These are phyloP conservation scores for Alternaria incomplexa DNA, from an alignment of 2,329 filamentous ascomycete genomes.

Conservation along the genomic window DNA sequence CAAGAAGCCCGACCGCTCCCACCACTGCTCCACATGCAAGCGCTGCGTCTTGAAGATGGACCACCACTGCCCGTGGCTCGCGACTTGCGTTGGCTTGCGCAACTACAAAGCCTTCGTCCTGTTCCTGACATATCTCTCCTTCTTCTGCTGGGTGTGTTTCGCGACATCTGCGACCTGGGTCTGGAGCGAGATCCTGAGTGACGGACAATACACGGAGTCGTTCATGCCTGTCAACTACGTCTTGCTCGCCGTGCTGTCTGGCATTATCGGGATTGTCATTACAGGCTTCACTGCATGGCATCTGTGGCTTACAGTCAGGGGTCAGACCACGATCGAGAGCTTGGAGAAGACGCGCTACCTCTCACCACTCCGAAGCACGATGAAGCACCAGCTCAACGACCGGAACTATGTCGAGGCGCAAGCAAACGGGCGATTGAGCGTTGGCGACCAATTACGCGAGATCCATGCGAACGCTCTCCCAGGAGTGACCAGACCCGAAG, in stretches of 20 bases:
- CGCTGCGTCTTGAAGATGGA: slow-evolving; percentile 99
- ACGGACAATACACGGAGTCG: slow-evolving; percentile 73
- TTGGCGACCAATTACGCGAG: slow-evolving; percentile 76
- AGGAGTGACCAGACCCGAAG: slow-evolving; percentile 79
- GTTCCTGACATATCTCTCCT: slow-evolving; percentile 85
- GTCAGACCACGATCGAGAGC: slow-evolving; percentile 94
- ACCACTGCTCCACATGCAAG: slow-evolving; percentile 95
- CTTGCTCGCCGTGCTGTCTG: slow-evolving; percentile 81
- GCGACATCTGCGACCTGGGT: slow-evolving; percentile 80
- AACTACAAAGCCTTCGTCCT: slow-evolving; percentile 97
- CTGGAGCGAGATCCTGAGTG: slow-evolving; percentile 78
- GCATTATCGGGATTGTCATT: slow-evolving; percentile 89
- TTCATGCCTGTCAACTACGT: slow-evolving; percentile 91
- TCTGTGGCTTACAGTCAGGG: slow-evolving; percentile 76
- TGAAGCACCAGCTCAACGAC: slow-evolving; percentile 66
- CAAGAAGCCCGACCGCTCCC: slow-evolving; percentile 91
- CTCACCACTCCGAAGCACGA: slow-evolving; percentile 74
- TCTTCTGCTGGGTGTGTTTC: slow-evolving; percentile 86
- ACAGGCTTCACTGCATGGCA: slow-evolving; percentile 93
- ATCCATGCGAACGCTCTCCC: slow-evolving; percentile 83
- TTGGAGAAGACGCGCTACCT: slow-evolving; percentile 95
- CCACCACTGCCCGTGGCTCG: slow-evolving; percentile 98
- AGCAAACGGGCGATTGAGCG: slow-evolving; percentile 47
- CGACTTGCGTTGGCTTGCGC: slow-evolving; percentile 88
- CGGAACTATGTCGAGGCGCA: slow-evolving; percentile 54